Conservation (phyloP, 2,329 filamentous ascomycete species). For the Neopestalotiopsis clavispora region DNA sequence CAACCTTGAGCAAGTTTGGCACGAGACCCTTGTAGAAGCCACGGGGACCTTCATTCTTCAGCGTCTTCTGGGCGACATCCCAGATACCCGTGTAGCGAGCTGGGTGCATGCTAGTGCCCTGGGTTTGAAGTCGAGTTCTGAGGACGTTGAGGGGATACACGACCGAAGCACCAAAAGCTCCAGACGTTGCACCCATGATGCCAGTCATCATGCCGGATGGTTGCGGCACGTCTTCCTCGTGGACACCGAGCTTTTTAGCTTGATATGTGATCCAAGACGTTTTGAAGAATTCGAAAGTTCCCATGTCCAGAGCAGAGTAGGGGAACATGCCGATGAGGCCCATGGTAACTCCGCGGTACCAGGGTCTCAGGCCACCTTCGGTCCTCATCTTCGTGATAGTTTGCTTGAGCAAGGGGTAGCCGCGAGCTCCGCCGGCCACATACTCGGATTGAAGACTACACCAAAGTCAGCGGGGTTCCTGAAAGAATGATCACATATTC, state of each 20-base stretch:
- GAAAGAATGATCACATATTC: neutral
- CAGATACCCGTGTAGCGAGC: conserved; percentile 88
- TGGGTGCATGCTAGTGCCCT: conserved; percentile 90
- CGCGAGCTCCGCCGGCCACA: conserved; percentile 81
- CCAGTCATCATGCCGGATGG: conserved; percentile 85
- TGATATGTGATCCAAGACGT: conserved; percentile 72
- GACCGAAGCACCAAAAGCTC: conserved; percentile 88
- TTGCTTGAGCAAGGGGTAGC: conserved; percentile 79
- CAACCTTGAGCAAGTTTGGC: conserved; percentile 94
- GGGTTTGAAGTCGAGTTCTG: conserved; percentile 88
- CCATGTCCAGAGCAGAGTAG: conserved; percentile 95
- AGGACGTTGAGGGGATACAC: conserved; percentile 96
- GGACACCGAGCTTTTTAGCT: conserved; percentile 69
- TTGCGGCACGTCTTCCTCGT: conserved; percentile 77
- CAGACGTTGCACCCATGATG: conserved; percentile 87
- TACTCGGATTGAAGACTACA: conserved; percentile 93
- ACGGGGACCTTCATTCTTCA: conserved; percentile 79
- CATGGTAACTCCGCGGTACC: conserved; percentile 93
- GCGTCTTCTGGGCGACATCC: conserved; percentile 85
- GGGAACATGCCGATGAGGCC: conserved; percentile 96
- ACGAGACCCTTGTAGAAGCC: conserved; percentile 95
- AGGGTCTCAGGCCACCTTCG: conserved; percentile 73
- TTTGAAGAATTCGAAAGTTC: conserved; percentile 94
- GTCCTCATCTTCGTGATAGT: conserved; percentile 88
- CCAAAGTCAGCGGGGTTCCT: conserved; percentile 32